Conservation (phyloP, 306 rosid species). For the Vigna radiata region DNA sequence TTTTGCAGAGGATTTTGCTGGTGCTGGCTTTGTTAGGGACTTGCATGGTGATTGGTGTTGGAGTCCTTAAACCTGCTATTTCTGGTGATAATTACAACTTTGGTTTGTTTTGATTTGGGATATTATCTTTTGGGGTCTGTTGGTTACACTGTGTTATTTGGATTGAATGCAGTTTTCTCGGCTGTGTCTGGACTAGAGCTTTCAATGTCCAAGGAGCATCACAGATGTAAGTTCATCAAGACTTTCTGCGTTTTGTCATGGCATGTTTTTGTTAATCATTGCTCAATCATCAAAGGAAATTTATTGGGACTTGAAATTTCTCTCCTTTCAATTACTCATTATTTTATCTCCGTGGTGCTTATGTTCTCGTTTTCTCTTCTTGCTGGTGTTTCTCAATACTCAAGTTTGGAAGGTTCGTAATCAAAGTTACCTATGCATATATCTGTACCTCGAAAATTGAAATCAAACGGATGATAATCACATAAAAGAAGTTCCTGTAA, state of each 20-base stretch:
- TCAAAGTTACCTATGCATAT: neutral
- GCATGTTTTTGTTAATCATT: slow-evolving; percentile 22
- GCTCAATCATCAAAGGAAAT: slow-evolving; percentile 14
- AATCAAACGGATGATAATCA: slow-evolving; percentile 6
- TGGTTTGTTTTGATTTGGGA: neutral
- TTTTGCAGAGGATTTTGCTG: slow-evolving; percentile 79
- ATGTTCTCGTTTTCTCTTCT: slow-evolving; percentile 7
- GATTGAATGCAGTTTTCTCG: slow-evolving; percentile 77
- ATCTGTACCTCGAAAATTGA: neutral
- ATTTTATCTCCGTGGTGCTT: slow-evolving; percentile 1
- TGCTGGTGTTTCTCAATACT: slow-evolving; percentile 24
- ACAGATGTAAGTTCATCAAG: slow-evolving; percentile 65
- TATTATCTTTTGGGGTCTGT: neutral
- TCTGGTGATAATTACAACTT: slow-evolving; percentile 60
- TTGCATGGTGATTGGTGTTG: slow-evolving; percentile 98
- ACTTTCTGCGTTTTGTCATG: slow-evolving; percentile 5
- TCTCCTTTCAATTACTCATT: neutral
- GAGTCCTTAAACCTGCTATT: slow-evolving; percentile 89
- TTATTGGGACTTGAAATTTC: neutral
- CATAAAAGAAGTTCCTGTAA: neutral
- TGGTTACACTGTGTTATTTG: slow-evolving; percentile 37
- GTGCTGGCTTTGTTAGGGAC: slow-evolving; percentile 90
- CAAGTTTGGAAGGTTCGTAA: slow-evolving; percentile 8
- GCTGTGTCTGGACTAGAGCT: slow-evolving; percentile 97
- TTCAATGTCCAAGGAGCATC: slow-evolving; percentile 81